These are phyloP conservation scores for Grigorovia jiainica DNA, from an alignment of 805 yeast species.

Conservation along the genomic window DNA sequence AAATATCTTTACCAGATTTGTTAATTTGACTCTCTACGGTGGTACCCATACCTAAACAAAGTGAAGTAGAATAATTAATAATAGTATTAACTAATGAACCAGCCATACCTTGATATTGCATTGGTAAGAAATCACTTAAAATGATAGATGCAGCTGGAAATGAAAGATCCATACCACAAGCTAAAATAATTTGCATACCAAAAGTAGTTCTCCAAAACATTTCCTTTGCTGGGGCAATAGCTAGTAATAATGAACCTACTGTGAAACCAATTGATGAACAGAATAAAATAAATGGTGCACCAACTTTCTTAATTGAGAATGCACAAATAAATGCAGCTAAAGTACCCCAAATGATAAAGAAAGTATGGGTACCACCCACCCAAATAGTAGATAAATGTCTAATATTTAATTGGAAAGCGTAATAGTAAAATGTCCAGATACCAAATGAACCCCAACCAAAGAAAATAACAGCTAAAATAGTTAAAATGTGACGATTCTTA, in stretches of 20 bases:
- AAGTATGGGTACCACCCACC: slow-evolving; percentile 36
- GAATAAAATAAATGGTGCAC: slow-evolving; percentile 44
- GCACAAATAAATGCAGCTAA: slow-evolving; percentile 48
- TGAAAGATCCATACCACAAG: slow-evolving; percentile 72
- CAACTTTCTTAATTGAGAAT: slow-evolving; percentile 34
- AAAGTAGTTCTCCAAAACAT: slow-evolving; percentile 49
- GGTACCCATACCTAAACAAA: slow-evolving; percentile 62
- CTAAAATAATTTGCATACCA: slow-evolving; percentile 46
- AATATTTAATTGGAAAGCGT: slow-evolving; percentile 41
- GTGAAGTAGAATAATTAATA: slow-evolving; percentile 60
- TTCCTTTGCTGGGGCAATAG: slow-evolving; percentile 49
- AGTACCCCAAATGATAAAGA: slow-evolving; percentile 45
- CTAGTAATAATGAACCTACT: slow-evolving; percentile 43
- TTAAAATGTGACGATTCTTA: slow-evolving; percentile 33
- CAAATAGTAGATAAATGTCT: slow-evolving; percentile 39
- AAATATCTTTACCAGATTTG: slow-evolving; percentile 13
- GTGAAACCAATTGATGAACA: slow-evolving; percentile 45
- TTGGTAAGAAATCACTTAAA: slow-evolving; percentile 49
- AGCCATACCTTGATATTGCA: slow-evolving; percentile 65
- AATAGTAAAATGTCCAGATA: slow-evolving; percentile 58
- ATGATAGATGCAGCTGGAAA: slow-evolving; percentile 68
- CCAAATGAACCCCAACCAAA: slow-evolving; percentile 78
- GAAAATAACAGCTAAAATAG: slow-evolving; percentile 42
- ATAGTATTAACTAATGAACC: slow-evolving; percentile 65
- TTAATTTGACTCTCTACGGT: slow-evolving; percentile 43